Evolutionary conservation across 169 alveolate genomes (phyloP).

Genomic region (Eimeria acervulina): DNA sequence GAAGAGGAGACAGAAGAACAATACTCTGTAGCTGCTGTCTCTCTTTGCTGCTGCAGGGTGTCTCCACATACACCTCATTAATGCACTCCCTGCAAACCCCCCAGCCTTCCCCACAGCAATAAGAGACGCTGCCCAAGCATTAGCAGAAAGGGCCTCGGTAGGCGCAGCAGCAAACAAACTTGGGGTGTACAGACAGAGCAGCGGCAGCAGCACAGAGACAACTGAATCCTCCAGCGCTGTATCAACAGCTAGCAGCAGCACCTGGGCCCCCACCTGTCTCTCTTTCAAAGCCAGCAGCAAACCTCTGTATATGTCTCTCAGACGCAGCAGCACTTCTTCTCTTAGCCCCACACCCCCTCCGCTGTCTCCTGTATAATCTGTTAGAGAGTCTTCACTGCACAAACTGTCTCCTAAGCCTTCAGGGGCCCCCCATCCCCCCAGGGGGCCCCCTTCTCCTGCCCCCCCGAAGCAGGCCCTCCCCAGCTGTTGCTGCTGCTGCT

Average conservation of each 20-base stretch:
- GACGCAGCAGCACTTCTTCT: slow-evolving; percentile 23
- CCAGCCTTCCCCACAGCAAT: slow-evolving; percentile 81
- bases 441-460: too few species aligned
- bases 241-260: slow-evolving; percentile 84
- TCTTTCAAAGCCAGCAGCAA: slow-evolving; percentile 19
- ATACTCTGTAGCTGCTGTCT: slow-evolving; percentile 20
- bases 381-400: slow-evolving; percentile 7
- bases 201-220: slow-evolving; percentile 86
- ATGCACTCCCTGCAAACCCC: slow-evolving; percentile 67
- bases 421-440: background rate
- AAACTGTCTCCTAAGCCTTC: slow-evolving; percentile 36
- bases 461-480: background rate
- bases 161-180: slow-evolving; percentile 12
- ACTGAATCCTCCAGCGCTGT: slow-evolving; percentile 87
- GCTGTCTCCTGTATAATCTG: slow-evolving; percentile 58
- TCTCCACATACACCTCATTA: slow-evolving; percentile 64
- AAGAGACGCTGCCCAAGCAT: slow-evolving; percentile 34
- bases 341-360: background rate
- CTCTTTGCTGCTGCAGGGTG: slow-evolving; percentile 61
- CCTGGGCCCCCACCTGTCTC: slow-evolving; percentile 69
- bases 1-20: slow-evolving; percentile 64
- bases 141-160: background rate
- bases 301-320: slow-evolving; percentile 69
- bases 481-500: slow-evolving; percentile 6
- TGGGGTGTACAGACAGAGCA: slow-evolving; percentile 56